Evolutionary conservation across 768 basidiomycete genomes (phyloP), one percentile per base, ranked within the genome.

Genomic region (Clitopilus passeckerianus): DNA sequence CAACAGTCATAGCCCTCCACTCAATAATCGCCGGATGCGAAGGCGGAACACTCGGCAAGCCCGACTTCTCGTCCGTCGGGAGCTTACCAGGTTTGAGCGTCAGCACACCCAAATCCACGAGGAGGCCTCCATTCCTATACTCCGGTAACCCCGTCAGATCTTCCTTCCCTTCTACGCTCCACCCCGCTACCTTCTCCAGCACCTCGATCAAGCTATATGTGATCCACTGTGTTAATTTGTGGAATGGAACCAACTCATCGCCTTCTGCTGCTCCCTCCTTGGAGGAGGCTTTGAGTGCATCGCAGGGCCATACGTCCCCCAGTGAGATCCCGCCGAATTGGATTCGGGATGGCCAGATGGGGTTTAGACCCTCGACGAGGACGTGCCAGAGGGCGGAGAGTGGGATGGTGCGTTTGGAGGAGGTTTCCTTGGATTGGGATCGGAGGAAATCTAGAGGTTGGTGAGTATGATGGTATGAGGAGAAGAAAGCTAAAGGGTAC

Each of bases 1-100:
- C 90, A 35, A 99, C 92, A 0, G 96, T 98, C 82, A 99, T 83
- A 0, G 95, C 95, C 58, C 96, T 80, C 95, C 95, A 96, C 74
- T 99, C 96, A 35, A 98, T 86, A 59, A 98, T 87, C 6, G 93
- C 93, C 0, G 93, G 91, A 68, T 95, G 94, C 0, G 89, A 88
- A 1, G 93, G 82, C 14, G 80, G 73, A 22, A 90, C 78, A 41
- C 80, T 82, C 2, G 92, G 87, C 56, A 93, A 77, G 20, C 77
- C 77, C 6, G 83, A 74, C 18, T 68, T 71, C 0, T 74, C 59
- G 61, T 85, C 80, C n/a, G 80, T 72, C 0, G 83, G 77, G 12
- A 95, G 74, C 0, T 74, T 76, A 20, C 72, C 70, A 0, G 81
- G 76, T 61, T 87, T 87, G 59, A 97, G 83, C 1, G 78, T 77